Conservation (phyloP, 495 filamentous ascomycete species). For the Penicillium samsonianum region DNA sequence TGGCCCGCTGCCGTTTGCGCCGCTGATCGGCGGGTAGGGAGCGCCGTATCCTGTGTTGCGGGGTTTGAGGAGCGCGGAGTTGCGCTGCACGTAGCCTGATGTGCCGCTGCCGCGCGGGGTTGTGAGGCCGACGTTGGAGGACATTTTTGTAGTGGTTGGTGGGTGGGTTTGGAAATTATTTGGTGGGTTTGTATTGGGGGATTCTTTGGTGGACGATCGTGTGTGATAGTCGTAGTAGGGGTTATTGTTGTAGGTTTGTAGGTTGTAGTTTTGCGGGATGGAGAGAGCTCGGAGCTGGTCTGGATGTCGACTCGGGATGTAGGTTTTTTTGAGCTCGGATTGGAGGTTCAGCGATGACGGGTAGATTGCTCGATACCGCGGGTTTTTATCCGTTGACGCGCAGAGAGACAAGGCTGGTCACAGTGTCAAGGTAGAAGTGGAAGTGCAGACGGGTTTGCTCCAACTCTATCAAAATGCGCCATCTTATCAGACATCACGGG, state of each 20-base stretch:
- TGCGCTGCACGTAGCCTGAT: slow-evolving; percentile 95
- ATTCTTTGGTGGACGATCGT: background rate
- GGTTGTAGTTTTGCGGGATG: background rate
- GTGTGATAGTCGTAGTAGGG: background rate
- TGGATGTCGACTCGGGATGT: background rate
- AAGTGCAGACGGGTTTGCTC: background rate
- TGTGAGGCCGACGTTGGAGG: slow-evolving; percentile 94
- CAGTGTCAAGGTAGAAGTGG: background rate
- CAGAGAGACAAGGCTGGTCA: background rate
- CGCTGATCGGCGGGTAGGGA: slow-evolving; percentile 53
- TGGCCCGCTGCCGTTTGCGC: slow-evolving; percentile 36
- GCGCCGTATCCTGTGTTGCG: slow-evolving; percentile 58
- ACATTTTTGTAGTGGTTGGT: slow-evolving; percentile 59
- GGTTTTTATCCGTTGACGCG: background rate
- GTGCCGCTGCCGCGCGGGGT: slow-evolving; percentile 95
- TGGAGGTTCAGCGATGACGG: background rate
- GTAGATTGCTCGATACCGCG: background rate
- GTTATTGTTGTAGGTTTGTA: background rate
- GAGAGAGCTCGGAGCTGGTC: background rate
- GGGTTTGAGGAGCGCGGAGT: slow-evolving; percentile 81
- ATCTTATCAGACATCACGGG: slow-evolving; percentile 9
- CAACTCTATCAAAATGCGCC: slow-evolving; percentile 2
- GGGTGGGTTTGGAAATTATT: background rate
- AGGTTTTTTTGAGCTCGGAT: background rate
- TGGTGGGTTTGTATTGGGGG: background rate